These are phyloP conservation scores for Yamadazyma triangularis DNA, from an alignment of 1,139 yeast species.

Conservation along the genomic window DNA sequence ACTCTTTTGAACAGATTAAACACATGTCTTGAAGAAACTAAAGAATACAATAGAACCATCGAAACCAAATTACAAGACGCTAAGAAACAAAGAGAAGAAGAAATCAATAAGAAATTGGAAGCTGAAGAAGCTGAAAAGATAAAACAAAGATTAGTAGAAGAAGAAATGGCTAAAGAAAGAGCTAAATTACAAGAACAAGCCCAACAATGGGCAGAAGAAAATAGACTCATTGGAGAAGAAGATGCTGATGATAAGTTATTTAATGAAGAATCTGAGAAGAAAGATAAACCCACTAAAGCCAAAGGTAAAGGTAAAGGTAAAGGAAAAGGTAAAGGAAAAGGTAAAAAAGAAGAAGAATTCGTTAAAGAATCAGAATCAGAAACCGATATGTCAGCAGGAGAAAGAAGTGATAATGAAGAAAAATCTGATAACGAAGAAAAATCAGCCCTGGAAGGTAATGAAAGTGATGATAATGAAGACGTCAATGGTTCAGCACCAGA, in stretches of 20 bases:
- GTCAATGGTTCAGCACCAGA: conserved; percentile 8
- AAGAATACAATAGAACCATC: conserved; percentile 55
- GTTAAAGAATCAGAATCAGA: conserved; percentile 27
- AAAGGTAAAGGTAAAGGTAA: conserved; percentile 15
- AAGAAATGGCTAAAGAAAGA: conserved; percentile 62
- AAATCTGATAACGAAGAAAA: conserved; percentile 12
- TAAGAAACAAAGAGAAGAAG: conserved; percentile 58
- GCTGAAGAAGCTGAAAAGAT: conserved; percentile 36
- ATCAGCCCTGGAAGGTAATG: conserved; percentile 13
- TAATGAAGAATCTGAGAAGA: conserved; percentile 23
- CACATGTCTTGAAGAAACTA: conserved; percentile 68
- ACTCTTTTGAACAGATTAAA: conserved; percentile 72
- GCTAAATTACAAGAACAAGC: conserved; percentile 76
- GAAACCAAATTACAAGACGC: conserved; percentile 71
- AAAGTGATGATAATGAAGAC: conserved; percentile 7
- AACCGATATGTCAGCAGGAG: conserved; percentile 29
- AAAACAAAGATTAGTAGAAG: conserved; percentile 41
- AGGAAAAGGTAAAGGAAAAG: conserved; percentile 14
- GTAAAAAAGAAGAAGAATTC: conserved; percentile 18
- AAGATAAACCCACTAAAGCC: conserved; percentile 15
- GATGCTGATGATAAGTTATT: conserved; percentile 33
- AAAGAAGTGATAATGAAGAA: conserved; percentile 20
- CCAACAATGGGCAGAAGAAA: conserved; percentile 70
- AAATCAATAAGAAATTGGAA: conserved; percentile 37
- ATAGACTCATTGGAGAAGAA: conserved; percentile 34